Evolutionary conservation across 768 basidiomycete genomes (phyloP).

Genomic region (Collybia sp.): DNA sequence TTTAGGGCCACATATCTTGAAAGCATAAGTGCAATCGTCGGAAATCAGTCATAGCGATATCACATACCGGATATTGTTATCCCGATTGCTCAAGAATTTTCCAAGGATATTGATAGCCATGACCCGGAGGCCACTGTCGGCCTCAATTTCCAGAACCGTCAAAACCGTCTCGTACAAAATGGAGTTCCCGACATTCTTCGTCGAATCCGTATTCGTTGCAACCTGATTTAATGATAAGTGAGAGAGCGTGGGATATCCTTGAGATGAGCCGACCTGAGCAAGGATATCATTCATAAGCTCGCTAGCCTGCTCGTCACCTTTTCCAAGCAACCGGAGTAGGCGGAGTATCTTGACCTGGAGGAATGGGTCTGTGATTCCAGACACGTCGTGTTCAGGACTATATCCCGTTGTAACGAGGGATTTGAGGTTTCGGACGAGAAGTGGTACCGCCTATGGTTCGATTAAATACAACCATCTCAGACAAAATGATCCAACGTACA

Average conservation of each 20-base stretch:
- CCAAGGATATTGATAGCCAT: conserved; percentile 99
- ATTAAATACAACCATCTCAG: conserved; percentile 3
- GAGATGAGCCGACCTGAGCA: conserved; percentile 61
- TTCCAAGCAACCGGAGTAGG: conserved; percentile 83
- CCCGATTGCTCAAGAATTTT: conserved; percentile 94
- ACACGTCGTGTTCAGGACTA: conserved; percentile 97
- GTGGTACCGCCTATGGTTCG: conserved; percentile 69
- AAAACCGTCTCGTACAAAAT: conserved; percentile 97
- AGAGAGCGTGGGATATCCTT: conserved; percentile 2
- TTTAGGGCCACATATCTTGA: conserved; percentile 93
- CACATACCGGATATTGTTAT: conserved; percentile 94
- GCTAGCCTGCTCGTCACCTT: conserved; percentile 78
- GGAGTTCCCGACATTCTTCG: conserved; percentile 97
- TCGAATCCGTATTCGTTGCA: conserved; percentile 97
- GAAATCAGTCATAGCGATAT: neutral
- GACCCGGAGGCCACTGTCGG: conserved; percentile 90
- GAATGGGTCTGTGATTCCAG: conserved; percentile 98
- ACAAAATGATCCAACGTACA: conserved; percentile 38
- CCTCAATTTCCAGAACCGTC: conserved; percentile 95
- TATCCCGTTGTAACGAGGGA: conserved; percentile 94
- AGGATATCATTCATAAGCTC: conserved; percentile 98
- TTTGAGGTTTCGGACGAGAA: conserved; percentile 93
- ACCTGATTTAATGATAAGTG: conserved; percentile 46
- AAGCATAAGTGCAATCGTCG: neutral
- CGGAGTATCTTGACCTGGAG: conserved; percentile 91